Evolutionary conservation across 306 rosid species (phyloP), one percentile per base, ranked within the genome.

Genomic region (Gleditsia sinensis): DNA sequence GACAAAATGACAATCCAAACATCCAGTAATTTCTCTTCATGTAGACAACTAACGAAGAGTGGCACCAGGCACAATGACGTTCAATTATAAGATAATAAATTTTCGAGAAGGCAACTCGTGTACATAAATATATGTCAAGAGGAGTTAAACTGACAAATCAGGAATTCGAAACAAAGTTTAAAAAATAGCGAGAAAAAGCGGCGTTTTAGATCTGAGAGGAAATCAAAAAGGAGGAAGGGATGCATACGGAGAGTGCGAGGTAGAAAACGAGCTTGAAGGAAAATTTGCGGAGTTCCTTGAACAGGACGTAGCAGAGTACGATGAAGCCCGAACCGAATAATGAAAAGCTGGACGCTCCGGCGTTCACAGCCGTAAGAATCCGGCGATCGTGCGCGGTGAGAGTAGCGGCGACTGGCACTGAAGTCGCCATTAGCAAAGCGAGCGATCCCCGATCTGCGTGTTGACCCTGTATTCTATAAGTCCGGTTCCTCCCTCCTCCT

Each of bases 191-290:
- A 57, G 45, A n/a, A 56, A 66, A 67, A 12, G 25, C 58, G 10
- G 54, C 57, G 78, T 51, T 75, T 50, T 78, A 63, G 71, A 82
- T 57, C 77, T 37, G 56, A 28, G 6, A 54, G 57, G 51, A 49
- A 23, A 17, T 20, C 1, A 58, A 8, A 69, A 66, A 61, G 21
- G 39, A 8, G 59, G 71, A 62, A 55, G 27, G 6, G 74, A 67
- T 19, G 66, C 89, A 39, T 83, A 91, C 98, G 7, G 98, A 78
- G 69, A 91, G 88, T 6, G 97, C 98, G 75, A 94, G 98, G 72
- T 88, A 91, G 92, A 94, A 94, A 81, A 94, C 96, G 58, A 94
- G 98, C 92, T 94, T 94, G 86, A 91, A 94, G 58, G 98, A 91
- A 83, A 94, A 89, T 88, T 94, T 94, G 86, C 97, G 97, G 42